Evolutionary conservation across 2,329 filamentous ascomycete species (phyloP), one percentile per base, ranked within the genome.

Genomic region (Fusarium globosum): DNA sequence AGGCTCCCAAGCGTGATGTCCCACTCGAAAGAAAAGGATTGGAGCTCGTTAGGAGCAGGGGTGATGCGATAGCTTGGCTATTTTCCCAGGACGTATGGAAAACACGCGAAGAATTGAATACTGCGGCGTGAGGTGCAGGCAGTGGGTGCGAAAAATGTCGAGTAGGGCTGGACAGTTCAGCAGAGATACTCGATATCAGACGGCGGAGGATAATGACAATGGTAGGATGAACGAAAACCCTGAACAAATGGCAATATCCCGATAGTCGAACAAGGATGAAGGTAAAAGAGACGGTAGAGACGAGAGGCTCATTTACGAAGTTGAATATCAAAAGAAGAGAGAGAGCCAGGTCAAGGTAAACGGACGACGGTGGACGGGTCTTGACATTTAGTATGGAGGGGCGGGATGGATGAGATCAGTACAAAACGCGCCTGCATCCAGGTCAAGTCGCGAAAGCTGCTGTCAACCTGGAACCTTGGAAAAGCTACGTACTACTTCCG

Each of bases 1-100:
- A 79, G 75, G 72, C 65, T 69, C 72, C 57, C 65, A 71, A 69
- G 75, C 72, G 77, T 75, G 65, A 75, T 75, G 77, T 79, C 75
- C 78, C 78, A 79, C 78, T 61, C 45, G 59, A 52, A 49, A 51
- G 65, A 59, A 72, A 74, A 74, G 75, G 76, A 77, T 77, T 77
- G 76, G 73, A 74, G 51, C 52, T 64, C 30, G 59, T 58, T 46
- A 61, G 23, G 52, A 65, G 55, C 59, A 69, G 55, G 69, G 67
- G 41, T 26, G 60, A 55, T 70, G 52, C 52, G 53, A 73, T 65
- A 69, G 58, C 57, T 56, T 61, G 55, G 56, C 16, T 52, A 59
- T 65, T 68, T 67, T 41, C 57, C 55, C 21, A 65, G 65, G 73
- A 74, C 71, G 76, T 78, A 68, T 66, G 61, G 62, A 73, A 73